These are phyloP conservation scores for Trichophyton benhamiae DNA, from an alignment of 2,329 filamentous ascomycete species.

Conservation along the genomic window DNA sequence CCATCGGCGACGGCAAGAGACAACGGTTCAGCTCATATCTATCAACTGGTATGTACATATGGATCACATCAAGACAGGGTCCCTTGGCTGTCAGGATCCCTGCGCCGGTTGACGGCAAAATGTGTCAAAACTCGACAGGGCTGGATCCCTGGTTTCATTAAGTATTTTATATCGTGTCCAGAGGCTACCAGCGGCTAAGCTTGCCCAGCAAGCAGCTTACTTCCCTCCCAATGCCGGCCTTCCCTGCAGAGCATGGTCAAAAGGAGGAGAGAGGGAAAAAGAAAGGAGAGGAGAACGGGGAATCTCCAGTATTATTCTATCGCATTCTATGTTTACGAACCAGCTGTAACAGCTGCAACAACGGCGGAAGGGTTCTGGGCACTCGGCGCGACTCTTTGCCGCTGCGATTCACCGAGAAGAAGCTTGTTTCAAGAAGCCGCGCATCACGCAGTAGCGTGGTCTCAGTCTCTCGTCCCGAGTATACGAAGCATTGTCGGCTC, in stretches of 20 bases:
- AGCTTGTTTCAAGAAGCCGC: constrained; percentile 3
- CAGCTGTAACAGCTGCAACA: background rate
- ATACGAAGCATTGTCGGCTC: background rate
- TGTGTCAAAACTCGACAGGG: background rate
- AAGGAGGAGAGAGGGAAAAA: background rate
- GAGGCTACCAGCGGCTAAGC: constrained; percentile 2
- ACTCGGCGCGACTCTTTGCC: background rate
- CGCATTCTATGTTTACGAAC: background rate
- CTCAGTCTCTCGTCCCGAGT: background rate
- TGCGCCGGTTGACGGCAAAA: background rate
- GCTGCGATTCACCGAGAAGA: constrained; percentile 1
- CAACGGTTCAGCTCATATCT: background rate
- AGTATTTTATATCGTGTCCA: background rate
- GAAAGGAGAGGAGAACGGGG: background rate
- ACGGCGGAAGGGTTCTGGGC: background rate
- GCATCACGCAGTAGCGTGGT: background rate
- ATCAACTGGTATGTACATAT: background rate
- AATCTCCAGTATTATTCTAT: background rate
- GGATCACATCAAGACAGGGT: background rate
- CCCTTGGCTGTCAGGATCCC: background rate
- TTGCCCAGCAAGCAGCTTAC: background rate
- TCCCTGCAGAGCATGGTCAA: background rate
- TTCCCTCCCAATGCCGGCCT: too few species aligned
- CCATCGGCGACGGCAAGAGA: background rate
- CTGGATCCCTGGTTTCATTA: background rate